phyloP scores from a whole-genome alignment of 768 basidiomycete genomes.

The Hemileccinum impolitum region DNA sequence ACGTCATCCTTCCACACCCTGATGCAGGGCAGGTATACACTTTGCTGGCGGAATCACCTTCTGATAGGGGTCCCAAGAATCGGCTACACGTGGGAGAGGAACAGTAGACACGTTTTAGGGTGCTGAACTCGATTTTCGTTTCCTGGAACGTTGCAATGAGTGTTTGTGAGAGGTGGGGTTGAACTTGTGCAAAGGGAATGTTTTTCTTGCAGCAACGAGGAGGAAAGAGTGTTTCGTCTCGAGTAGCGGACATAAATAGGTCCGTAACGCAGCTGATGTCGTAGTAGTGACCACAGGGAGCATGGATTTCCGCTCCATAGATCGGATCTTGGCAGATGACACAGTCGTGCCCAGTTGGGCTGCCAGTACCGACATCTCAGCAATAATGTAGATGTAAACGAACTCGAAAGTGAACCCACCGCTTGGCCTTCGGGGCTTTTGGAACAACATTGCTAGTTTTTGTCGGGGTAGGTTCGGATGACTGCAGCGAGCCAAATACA shows the following conservation, averaged over 20 bases:
- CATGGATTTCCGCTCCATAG: slow-evolving; percentile 21
- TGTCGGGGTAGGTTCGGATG: background rate
- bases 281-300: slow-evolving; percentile 36
- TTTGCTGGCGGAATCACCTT: slow-evolving; percentile 19
- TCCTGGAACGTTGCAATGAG: slow-evolving; percentile 23
- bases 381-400: slow-evolving; percentile 35
- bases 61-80: slow-evolving; percentile 33
- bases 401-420: background rate
- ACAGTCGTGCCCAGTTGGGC: slow-evolving; percentile 31
- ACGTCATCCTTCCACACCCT: slow-evolving; percentile 19
- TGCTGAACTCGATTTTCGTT: slow-evolving; percentile 32
- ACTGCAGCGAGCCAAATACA: background rate
- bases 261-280: slow-evolving; percentile 31
- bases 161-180: slow-evolving; percentile 18
- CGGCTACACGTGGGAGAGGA: slow-evolving; percentile 31
- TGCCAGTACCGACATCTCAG: slow-evolving; percentile 23
- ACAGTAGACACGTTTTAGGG: slow-evolving; percentile 38
- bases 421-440: slow-evolving; percentile 8
- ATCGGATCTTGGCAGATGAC: slow-evolving; percentile 36
- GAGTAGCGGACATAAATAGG: slow-evolving; percentile 33
- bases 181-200: slow-evolving; percentile 28
- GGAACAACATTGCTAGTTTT: too few species aligned
- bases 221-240: slow-evolving; percentile 39
- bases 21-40: slow-evolving; percentile 20
- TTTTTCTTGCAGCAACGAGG: slow-evolving; percentile 36